Percentiles rank a stretch among this genome's conserved stretches.
These are phyloP conservation scores for Helminthosporium solani DNA, from an alignment of 2,329 filamentous ascomycete genomes.

Conservation along the genomic window DNA sequence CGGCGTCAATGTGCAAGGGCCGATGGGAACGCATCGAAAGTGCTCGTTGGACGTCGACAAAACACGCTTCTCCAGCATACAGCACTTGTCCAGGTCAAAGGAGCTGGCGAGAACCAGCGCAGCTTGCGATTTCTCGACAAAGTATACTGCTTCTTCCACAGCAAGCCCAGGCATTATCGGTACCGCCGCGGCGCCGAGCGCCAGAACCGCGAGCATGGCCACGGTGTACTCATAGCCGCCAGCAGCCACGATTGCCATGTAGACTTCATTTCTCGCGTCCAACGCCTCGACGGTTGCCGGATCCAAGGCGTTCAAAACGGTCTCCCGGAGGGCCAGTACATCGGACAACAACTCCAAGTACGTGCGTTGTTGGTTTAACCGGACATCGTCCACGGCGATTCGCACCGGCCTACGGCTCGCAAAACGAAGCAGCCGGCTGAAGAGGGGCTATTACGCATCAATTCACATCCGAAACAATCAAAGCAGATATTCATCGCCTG, in stretches of 20 bases:
- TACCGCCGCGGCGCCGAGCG: conserved; percentile 50
- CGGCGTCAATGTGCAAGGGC: conserved; percentile 34
- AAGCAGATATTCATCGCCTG: neutral
- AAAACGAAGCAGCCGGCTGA: conserved; percentile 45
- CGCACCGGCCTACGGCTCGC: conserved; percentile 38
- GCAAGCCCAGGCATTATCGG: conserved; percentile 47
- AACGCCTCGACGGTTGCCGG: conserved; percentile 28
- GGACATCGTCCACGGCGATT: conserved; percentile 44
- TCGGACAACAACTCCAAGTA: conserved; percentile 49
- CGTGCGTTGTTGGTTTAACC: conserved; percentile 39
- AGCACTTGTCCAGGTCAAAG: conserved; percentile 32
- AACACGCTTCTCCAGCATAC: conserved; percentile 27
- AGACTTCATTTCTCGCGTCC: conserved; percentile 42
- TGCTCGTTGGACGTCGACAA: conserved; percentile 26
- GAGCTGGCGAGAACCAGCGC: conserved; percentile 44
- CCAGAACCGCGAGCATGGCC: conserved; percentile 51
- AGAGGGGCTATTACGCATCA: conserved; percentile 36
- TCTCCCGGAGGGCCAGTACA: conserved; percentile 46
- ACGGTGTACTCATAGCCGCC: conserved; percentile 52
- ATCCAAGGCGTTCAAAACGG: conserved; percentile 35
- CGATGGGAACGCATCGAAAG: conserved; percentile 43
- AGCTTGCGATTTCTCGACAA: conserved; percentile 44
- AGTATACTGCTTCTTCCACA: conserved; percentile 49
- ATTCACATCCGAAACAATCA: neutral
- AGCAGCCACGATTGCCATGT: conserved; percentile 48